Evolutionary conservation across 2,329 filamentous ascomycete genomes (phyloP).

Genomic region (Calonectria leucothoes): DNA sequence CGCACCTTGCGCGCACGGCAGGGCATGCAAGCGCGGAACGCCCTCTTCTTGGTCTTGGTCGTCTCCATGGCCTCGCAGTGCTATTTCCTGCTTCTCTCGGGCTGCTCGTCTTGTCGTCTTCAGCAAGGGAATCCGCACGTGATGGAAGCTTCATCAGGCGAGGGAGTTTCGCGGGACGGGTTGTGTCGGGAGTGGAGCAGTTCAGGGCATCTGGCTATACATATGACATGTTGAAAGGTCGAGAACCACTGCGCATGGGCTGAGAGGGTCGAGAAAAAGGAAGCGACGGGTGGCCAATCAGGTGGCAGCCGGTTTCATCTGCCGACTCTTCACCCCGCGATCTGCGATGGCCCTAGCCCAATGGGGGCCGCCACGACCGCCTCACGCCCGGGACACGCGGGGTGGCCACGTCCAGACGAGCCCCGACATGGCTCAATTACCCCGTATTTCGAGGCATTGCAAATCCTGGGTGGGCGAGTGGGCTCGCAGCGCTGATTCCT

Average conservation of each 20-base stretch:
- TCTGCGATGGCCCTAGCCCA: conserved; percentile 20
- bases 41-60: conserved; percentile 32
- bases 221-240: not conserved
- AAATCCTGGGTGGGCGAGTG: not conserved
- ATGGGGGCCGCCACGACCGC: not conserved
- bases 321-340: conserved; percentile 22
- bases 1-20: conserved; percentile 39
- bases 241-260: not conserved
- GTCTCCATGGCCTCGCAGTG: conserved; percentile 12
- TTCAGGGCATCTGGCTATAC: conserved; percentile 5
- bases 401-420: not conserved
- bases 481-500: not conserved
- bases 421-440: not conserved
- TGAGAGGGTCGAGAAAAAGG: not conserved
- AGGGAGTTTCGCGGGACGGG: conserved; percentile 5
- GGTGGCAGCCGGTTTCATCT: conserved; percentile 22
- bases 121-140: not conserved
- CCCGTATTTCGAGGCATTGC: not conserved
- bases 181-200: conserved; percentile 18
- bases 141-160: not conserved
- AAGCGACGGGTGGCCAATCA: conserved; percentile 6
- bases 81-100: not conserved
- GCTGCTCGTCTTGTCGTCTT: not conserved
- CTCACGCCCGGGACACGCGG: conserved; percentile 15
- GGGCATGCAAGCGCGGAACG: conserved; percentile 35